phyloP scores from a whole-genome alignment of 2,329 filamentous ascomycete species.

The Aspergillus texensis region DNA sequence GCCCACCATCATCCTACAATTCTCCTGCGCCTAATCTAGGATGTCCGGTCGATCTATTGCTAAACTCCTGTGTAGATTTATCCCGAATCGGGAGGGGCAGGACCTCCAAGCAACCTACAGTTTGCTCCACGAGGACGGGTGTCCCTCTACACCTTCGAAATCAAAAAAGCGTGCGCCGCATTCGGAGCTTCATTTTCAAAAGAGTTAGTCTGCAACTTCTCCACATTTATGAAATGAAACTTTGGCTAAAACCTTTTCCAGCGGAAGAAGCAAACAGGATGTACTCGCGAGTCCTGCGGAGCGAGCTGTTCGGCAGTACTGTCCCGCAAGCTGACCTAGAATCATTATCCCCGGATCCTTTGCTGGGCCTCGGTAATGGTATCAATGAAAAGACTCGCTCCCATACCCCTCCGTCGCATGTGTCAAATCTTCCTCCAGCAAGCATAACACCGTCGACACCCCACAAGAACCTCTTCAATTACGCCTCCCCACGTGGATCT shows the following conservation, averaged over 20 bases:
- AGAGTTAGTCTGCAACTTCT: slow-evolving; percentile 61
- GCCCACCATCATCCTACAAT: not conserved
- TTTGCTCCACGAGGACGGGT: slow-evolving; percentile 87
- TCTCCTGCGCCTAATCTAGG: not conserved
- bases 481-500: slow-evolving; percentile 73
- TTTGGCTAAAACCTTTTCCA: slow-evolving; percentile 33
- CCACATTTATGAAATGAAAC: not conserved
- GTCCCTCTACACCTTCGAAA: slow-evolving; percentile 85
- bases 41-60: not conserved
- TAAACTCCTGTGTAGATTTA: slow-evolving; percentile 67
- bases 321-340: slow-evolving; percentile 78
- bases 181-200: slow-evolving; percentile 91
- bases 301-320: slow-evolving; percentile 88
- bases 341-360: slow-evolving; percentile 62
- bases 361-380: slow-evolving; percentile 47
- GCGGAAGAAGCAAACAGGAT: slow-evolving; percentile 94
- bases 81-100: slow-evolving; percentile 89
- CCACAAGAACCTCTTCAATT: slow-evolving; percentile 95
- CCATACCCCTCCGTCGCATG: slow-evolving; percentile 76
- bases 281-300: slow-evolving; percentile 82
- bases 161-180: slow-evolving; percentile 82
- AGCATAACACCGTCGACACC: slow-evolving; percentile 88
- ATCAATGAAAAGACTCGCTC: slow-evolving; percentile 70
- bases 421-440: slow-evolving; percentile 67
- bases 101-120: slow-evolving; percentile 93